A percentile compares a stretch with the other conserved stretches of the same genome.
These are phyloP conservation scores for Eremothecium coryli DNA, from an alignment of 1,139 yeast genomes.

Conservation along the genomic window DNA sequence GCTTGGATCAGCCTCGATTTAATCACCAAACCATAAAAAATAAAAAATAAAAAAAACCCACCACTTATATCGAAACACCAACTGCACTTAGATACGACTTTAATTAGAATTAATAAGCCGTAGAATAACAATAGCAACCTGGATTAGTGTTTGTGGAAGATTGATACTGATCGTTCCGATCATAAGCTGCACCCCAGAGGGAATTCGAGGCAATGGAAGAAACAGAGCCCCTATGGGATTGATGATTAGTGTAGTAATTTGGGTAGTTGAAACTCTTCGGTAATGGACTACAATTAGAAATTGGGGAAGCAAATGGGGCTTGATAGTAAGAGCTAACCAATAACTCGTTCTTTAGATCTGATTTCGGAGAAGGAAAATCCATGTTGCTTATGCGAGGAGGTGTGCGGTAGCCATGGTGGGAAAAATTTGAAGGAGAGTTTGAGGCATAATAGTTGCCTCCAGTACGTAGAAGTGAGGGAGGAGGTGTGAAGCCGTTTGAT, in stretches of 20 bases:
- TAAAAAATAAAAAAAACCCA: not conserved
- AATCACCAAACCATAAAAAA: not conserved
- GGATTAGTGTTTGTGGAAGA: conserved; percentile 8
- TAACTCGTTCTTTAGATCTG: conserved; percentile 15
- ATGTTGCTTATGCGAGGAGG: conserved; percentile 13
- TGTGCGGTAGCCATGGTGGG: conserved; percentile 16
- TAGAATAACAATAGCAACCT: conserved; percentile 13
- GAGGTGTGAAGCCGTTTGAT: conserved; percentile 5
- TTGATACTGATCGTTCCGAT: conserved; percentile 8
- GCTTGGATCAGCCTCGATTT: no score
- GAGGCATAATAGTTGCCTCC: conserved; percentile 2
- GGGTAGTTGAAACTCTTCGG: conserved; percentile 11
- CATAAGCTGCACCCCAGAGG: conserved; percentile 13
- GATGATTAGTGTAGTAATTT: conserved; percentile 13
- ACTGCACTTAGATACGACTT: not conserved
- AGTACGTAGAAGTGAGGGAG: conserved; percentile 3
- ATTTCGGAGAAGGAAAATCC: conserved; percentile 23
- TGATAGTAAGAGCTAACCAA: conserved; percentile 11
- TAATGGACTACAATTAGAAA: conserved; percentile 12
- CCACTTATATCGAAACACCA: not conserved
- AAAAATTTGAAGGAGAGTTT: conserved; percentile 5
- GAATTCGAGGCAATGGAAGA: conserved; percentile 9
- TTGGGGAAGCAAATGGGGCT: conserved; percentile 14
- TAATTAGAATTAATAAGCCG: conserved; percentile 13
- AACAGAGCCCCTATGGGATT: conserved; percentile 2